Conservation (phyloP, 768 basidiomycete genomes). For the Chalciporus chontae region DNA sequence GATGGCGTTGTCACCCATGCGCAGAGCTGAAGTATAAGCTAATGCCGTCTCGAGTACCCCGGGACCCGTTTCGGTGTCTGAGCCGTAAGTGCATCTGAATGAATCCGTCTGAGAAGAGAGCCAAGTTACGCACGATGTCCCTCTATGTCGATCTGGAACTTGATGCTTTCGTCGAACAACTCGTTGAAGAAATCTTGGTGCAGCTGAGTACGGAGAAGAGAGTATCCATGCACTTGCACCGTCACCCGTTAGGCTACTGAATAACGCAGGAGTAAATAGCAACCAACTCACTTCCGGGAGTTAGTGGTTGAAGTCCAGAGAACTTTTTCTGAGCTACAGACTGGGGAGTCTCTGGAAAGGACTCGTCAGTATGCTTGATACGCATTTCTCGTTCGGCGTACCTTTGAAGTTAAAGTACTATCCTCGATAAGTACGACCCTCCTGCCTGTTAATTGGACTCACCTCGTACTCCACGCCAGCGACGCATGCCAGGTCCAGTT, state of each 20-base stretch:
- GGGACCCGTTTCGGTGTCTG: constrained; percentile 92
- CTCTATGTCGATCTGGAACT: constrained; percentile 81
- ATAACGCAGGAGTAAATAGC: neutral
- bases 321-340: constrained; percentile 78
- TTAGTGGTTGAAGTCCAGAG: constrained; percentile 69
- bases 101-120: neutral
- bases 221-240: constrained; percentile 90
- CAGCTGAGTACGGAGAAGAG: constrained; percentile 83
- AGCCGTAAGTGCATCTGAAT: neutral
- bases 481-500: constrained; percentile 56
- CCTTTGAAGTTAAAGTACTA: constrained; percentile 93
- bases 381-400: constrained; percentile 20
- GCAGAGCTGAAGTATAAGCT: constrained; percentile 71
- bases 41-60: constrained; percentile 87
- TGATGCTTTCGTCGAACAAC: constrained; percentile 69
- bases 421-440: constrained; percentile 3
- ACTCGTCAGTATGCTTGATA: constrained; percentile 1
- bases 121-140: constrained; percentile 63
- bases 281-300: constrained; percentile 78
- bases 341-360: constrained; percentile 68
- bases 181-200: constrained; percentile 89
- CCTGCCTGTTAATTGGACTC: constrained; percentile 6
- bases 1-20: constrained; percentile 89
- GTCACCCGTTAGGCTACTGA: neutral
- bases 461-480: constrained; percentile 97